phyloP scores from a whole-genome alignment of 257 asterid genomes.

The Capsicum baccatum region DNA sequence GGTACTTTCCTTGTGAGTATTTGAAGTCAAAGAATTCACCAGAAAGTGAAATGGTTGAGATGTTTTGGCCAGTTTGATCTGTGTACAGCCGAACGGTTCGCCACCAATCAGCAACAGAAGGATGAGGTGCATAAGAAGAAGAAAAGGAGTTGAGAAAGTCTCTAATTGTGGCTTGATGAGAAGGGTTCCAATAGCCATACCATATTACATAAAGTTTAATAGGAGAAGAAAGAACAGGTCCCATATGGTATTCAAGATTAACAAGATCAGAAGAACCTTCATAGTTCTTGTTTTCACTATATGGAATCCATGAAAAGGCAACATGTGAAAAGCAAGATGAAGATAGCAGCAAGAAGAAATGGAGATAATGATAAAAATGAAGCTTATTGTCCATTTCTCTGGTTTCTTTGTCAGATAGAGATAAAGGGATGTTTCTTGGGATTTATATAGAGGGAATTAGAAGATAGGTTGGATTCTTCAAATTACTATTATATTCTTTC shows the following conservation, averaged over 20 bases:
- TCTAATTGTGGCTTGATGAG: conserved; percentile 63
- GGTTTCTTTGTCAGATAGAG: neutral
- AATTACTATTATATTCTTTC: conserved; percentile 14
- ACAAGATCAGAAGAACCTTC: conserved; percentile 78
- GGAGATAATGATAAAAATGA: conserved; percentile 24
- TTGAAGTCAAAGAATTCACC: conserved; percentile 55
- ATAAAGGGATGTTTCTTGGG: neutral
- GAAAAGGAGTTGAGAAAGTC: conserved; percentile 62
- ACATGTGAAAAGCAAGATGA: conserved; percentile 32
- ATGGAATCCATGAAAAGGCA: conserved; percentile 39
- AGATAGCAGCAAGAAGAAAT: conserved; percentile 37
- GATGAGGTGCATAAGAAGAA: conserved; percentile 45
- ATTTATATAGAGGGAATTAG: neutral
- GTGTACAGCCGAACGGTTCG: conserved; percentile 60
- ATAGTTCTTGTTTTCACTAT: conserved; percentile 52
- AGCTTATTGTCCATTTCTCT: conserved; percentile 32
- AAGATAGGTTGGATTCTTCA: conserved; percentile 31
- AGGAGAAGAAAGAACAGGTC: conserved; percentile 72
- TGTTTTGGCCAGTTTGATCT: conserved; percentile 65
- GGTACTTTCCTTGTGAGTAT: conserved; percentile 60
- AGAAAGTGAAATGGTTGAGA: conserved; percentile 49
- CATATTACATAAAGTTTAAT: conserved; percentile 68
- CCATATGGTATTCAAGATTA: conserved; percentile 81
- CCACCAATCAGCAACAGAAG: conserved; percentile 87
- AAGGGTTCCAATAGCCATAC: conserved; percentile 74